Evolutionary conservation across 2,329 filamentous ascomycete genomes (phyloP).

Genomic region (Penicillium sp.): DNA sequence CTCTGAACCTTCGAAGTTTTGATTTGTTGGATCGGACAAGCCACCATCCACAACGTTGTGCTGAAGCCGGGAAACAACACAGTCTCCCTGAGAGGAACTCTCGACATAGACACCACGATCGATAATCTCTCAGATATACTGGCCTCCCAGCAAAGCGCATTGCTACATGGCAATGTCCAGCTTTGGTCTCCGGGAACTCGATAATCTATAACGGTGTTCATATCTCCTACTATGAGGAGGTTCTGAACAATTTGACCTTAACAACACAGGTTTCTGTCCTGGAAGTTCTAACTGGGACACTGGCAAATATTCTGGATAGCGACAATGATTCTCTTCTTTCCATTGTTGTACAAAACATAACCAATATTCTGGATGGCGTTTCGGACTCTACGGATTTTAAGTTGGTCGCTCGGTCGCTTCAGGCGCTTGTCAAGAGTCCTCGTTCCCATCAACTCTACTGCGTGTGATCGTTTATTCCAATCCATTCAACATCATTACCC

Average conservation of each 20-base stretch:
- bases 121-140: constrained; percentile 15
- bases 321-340: constrained; percentile 3
- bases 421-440: background rate
- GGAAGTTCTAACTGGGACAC: constrained; percentile 14
- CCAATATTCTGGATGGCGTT: background rate
- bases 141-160: constrained; percentile 4
- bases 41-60: constrained; percentile 16
- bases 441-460: no score
- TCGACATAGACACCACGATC: constrained; percentile 11
- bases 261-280: constrained; percentile 16
- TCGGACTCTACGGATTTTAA: background rate
- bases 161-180: constrained; percentile 8
- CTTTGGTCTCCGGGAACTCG: constrained; percentile 15
- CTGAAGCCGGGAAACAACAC: constrained; percentile 23
- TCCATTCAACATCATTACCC: no score
- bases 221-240: constrained; percentile 19
- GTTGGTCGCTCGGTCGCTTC: background rate
- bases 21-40: constrained; percentile 18
- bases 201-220: constrained; percentile 15
- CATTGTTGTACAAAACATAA: constrained; percentile 1
- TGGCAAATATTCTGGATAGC: background rate
- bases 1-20: constrained; percentile 42
- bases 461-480: no score
- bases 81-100: constrained; percentile 13
- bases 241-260: constrained; percentile 15